Evolutionary conservation across 2,329 filamentous ascomycete genomes (phyloP).

Genomic region (Tolypocladium pustulatum): DNA sequence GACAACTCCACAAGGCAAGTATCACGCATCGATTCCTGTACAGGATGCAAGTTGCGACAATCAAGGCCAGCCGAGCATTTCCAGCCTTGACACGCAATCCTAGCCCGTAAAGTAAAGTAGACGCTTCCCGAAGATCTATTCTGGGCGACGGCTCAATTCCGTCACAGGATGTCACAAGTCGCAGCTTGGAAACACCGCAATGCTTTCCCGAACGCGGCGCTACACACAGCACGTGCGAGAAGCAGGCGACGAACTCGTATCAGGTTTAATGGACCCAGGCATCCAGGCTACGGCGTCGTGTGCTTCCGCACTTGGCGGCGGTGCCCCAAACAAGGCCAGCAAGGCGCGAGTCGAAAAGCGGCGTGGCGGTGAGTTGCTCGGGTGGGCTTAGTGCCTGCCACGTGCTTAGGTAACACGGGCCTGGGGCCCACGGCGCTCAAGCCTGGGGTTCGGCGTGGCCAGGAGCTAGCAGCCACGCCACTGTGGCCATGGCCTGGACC

Average conservation of each 20-base stretch:
- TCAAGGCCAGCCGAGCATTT: neutral
- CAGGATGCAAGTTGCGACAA: neutral
- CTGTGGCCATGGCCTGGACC: neutral
- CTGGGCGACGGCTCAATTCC: neutral
- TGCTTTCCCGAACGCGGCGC: neutral
- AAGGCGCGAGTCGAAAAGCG: neutral
- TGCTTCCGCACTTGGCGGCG: neutral
- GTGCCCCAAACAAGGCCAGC: neutral
- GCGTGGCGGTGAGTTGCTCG: neutral
- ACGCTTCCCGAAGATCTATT: neutral
- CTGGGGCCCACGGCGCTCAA: too few relatives aligned
- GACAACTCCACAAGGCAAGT: neutral
- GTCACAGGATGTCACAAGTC: neutral
- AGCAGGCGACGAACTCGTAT: neutral
- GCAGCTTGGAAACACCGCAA: neutral
- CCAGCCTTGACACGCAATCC: neutral
- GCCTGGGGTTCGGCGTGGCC: too few relatives aligned
- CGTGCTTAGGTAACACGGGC: too few relatives aligned
- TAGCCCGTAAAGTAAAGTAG: neutral
- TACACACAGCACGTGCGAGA: neutral
- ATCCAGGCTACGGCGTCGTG: neutral
- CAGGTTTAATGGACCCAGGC: neutral
- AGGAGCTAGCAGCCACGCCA: neutral
- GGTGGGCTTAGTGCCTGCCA: neutral
- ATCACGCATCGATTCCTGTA: neutral